A percentile compares a stretch with the other conserved stretches of the same genome.
These are phyloP conservation scores for Populus alba DNA, from an alignment of 345 rosid genomes.

Conservation along the genomic window DNA sequence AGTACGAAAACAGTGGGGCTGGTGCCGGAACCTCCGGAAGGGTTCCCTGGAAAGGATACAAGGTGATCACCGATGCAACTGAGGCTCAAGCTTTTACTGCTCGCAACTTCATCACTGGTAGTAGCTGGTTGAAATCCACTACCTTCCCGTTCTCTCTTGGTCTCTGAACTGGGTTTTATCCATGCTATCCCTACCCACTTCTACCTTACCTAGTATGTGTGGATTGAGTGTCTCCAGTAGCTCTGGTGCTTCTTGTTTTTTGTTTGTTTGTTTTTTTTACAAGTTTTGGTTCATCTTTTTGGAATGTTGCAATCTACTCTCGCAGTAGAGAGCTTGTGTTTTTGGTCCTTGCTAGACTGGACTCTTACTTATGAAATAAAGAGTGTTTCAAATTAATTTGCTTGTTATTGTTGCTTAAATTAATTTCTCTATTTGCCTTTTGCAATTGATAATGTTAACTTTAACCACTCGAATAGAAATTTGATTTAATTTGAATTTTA, in stretches of 20 bases:
- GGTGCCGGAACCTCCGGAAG: slow-evolving; percentile 71
- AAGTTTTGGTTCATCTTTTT: not conserved
- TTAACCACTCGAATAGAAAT: no score
- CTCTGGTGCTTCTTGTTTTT: not conserved
- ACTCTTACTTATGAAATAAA: no score
- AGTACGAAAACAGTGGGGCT: slow-evolving; percentile 63
- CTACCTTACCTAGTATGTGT: not conserved
- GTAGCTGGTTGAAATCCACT: slow-evolving; percentile 62
- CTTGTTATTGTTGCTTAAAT: no score
- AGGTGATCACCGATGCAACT: slow-evolving; percentile 46
- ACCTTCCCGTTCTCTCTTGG: slow-evolving; percentile 78
- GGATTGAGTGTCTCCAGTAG: not conserved
- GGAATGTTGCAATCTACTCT: not conserved
- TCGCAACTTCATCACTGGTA: slow-evolving; percentile 58
- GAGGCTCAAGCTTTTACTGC: slow-evolving; percentile 64
- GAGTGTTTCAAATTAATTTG: no score
- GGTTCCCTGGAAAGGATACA: slow-evolving; percentile 70
- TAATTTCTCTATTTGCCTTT: no score
- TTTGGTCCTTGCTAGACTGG: no score
- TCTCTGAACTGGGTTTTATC: slow-evolving; percentile 19
- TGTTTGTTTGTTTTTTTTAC: no score
- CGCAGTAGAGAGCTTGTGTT: not conserved
- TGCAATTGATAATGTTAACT: no score
- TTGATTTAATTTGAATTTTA: no score
- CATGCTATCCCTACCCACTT: not conserved